Evolutionary conservation across 164 flowering plant genomes (phyloP), one percentile per base, ranked within the genome.

Genomic region (Tetrastigma voinierianum): DNA sequence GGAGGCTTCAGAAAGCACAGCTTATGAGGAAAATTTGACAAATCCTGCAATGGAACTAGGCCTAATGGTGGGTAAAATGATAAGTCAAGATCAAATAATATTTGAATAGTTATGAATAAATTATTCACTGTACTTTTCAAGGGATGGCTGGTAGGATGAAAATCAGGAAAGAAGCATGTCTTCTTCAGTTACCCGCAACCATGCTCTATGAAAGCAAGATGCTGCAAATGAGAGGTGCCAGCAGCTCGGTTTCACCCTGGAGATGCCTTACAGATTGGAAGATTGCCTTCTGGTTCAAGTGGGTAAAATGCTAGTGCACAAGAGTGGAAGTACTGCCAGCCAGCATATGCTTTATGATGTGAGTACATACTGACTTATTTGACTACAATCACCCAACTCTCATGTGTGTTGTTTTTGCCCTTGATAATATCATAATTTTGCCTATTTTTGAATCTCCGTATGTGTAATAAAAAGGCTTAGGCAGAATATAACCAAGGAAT

Each of bases 271-370:
- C n/a, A 20, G 61, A 52, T 61, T 81, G 63, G 62, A 80, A 47
- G 83, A 77, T 46, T 87, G 20, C 83, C 84, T 17, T 80, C 76
- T 16, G 87, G 91, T 2, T 57, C 46, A 57, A 81, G n/a, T 87
- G 80, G 91, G 91, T 14, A 85, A 87, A 74, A 68, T 87, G 82
- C 76, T 81, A 5, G 87, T 87, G 4, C 83, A 87, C 75, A 81
- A 51, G 48, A 82, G 83, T 69, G 91, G 91, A n/a, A n/a, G n/a
- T n/a, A n/a, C n/a, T 46, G 86, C 83, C 25, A 71, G 84, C 62
- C 84, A 84, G 78, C 66, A 87, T 54, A 77, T 70, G 40, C 67
- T 85, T 44, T 85, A 73, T 67, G 78, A 87, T 81, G 91, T 87
- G 70, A 84, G 91, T 77, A 13, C 18, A 52, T 32, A 7, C 40